These are phyloP conservation scores for Mollisia scopiformis DNA, from an alignment of 2,329 filamentous ascomycete genomes.

Conservation along the genomic window DNA sequence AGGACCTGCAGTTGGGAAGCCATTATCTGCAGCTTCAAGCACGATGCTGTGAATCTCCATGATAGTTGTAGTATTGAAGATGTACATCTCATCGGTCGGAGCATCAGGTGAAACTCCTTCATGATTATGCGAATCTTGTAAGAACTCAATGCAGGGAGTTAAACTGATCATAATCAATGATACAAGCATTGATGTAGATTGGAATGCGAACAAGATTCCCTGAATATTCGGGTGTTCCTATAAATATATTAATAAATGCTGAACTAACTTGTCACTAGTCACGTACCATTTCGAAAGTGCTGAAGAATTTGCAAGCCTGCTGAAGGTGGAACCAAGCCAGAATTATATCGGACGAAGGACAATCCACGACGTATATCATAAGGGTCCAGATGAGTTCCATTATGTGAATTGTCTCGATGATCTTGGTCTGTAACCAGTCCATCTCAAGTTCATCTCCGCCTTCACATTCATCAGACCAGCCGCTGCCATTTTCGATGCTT, in stretches of 20 bases:
- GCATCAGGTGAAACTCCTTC: constrained; percentile 29
- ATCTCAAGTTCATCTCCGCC: constrained; percentile 56
- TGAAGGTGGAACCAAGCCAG: constrained; percentile 77
- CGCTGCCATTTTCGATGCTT: constrained; percentile 43
- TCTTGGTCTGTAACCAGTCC: constrained; percentile 63
- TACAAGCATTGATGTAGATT: constrained; percentile 69
- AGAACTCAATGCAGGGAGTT: constrained; percentile 26
- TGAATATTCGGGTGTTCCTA: constrained; percentile 31
- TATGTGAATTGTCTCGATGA: constrained; percentile 74
- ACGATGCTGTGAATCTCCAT: constrained; percentile 75
- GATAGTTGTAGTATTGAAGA: constrained; percentile 72
- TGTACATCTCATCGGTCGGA: constrained; percentile 57
- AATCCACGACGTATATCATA: constrained; percentile 59
- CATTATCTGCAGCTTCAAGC: constrained; percentile 57
- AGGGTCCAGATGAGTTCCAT: constrained; percentile 75
- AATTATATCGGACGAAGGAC: constrained; percentile 61
- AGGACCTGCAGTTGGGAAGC: constrained; percentile 67
- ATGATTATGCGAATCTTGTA: constrained; percentile 40
- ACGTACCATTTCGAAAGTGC: constrained; percentile 57
- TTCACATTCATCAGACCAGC: constrained; percentile 48
- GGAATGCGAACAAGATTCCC: constrained; percentile 61
- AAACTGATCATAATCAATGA: constrained; percentile 72
- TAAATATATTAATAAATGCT: constrained; percentile 10
- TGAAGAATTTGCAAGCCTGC: constrained; percentile 69
- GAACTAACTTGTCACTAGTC: not conserved